Evolutionary conservation across 75 land plant genomes (phyloP).

Genomic region (Picea glauca): DNA sequence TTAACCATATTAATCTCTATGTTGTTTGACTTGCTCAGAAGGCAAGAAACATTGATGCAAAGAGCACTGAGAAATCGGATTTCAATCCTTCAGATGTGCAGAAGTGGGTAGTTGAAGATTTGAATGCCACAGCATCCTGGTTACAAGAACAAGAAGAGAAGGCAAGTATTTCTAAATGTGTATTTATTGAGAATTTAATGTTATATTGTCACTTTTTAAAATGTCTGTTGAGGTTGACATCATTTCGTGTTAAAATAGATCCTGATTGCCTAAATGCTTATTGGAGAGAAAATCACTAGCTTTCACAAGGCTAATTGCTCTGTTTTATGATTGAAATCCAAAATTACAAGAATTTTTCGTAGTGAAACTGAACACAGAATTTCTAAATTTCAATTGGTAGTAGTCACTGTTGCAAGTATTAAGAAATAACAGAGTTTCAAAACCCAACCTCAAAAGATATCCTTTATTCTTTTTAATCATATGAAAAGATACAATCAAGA

Average conservation of each 20-base stretch:
- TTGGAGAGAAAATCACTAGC: not conserved
- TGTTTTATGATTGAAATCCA: not conserved
- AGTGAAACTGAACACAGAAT: not conserved
- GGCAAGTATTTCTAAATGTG: conserved; percentile 4
- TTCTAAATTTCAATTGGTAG: no score
- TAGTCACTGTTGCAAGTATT: no score
- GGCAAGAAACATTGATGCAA: not conserved
- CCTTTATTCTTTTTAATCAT: not conserved
- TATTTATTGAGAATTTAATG: not conserved
- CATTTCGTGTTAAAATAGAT: not conserved
- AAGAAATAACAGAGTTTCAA: not conserved
- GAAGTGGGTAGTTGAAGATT: conserved; percentile 30
- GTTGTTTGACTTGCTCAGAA: not conserved
- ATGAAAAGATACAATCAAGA: not conserved
- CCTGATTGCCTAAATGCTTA: not conserved
- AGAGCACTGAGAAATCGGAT: not conserved
- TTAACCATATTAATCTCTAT: not conserved
- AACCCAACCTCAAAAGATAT: not conserved
- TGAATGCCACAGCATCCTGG: conserved; percentile 18
- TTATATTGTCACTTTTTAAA: not conserved
- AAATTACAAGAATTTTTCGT: not conserved
- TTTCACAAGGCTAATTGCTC: not conserved
- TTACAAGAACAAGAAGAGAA: conserved; percentile 22
- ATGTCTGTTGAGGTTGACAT: not conserved
- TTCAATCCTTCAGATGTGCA: conserved; percentile 13